Conservation (phyloP, 192 early-diverging fungal species). For the Coemansia sp. region DNA sequence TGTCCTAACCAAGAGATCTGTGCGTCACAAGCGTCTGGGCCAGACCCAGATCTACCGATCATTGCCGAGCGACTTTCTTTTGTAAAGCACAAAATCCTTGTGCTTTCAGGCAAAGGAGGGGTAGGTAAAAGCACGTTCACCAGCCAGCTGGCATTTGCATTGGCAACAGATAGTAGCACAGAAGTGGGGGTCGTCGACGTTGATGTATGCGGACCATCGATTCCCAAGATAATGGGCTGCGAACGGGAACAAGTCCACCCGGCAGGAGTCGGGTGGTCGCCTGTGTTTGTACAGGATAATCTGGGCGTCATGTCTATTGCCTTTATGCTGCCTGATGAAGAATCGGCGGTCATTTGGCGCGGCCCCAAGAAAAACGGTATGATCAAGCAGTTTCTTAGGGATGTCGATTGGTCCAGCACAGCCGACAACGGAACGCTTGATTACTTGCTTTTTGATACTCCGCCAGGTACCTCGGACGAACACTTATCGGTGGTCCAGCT, state of each 20-base stretch:
- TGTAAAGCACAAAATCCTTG: conserved; percentile 82
- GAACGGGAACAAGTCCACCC: conserved; percentile 81
- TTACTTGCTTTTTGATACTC: conserved; percentile 93
- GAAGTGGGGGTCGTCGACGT: conserved; percentile 90
- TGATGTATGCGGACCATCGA: conserved; percentile 93
- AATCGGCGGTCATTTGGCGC: conserved; percentile 94
- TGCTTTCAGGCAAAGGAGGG: conserved; percentile 97
- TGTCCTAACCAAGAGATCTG: conserved; percentile 82
- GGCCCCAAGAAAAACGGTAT: conserved; percentile 89
- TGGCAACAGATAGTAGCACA: conserved; percentile 46
- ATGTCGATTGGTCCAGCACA: conserved; percentile 83
- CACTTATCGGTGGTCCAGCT: conserved; percentile 85
- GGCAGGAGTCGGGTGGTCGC: conserved; percentile 76
- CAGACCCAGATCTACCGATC: conserved; percentile 73
- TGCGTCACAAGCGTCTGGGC: conserved; percentile 71
- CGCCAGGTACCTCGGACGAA: conserved; percentile 97
- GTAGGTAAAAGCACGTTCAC: conserved; percentile 96
- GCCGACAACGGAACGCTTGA: conserved; percentile 58
- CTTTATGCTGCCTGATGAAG: conserved; percentile 84
- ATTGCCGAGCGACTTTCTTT: conserved; percentile 63
- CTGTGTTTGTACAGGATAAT: conserved; percentile 77
- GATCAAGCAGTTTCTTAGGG: conserved; percentile 95
- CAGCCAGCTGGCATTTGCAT: conserved; percentile 80
- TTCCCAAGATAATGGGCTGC: conserved; percentile 92
- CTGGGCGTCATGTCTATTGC: conserved; percentile 90